Evolutionary conservation across 805 yeast genomes (phyloP).

Genomic region (Candida lessepsii): DNA sequence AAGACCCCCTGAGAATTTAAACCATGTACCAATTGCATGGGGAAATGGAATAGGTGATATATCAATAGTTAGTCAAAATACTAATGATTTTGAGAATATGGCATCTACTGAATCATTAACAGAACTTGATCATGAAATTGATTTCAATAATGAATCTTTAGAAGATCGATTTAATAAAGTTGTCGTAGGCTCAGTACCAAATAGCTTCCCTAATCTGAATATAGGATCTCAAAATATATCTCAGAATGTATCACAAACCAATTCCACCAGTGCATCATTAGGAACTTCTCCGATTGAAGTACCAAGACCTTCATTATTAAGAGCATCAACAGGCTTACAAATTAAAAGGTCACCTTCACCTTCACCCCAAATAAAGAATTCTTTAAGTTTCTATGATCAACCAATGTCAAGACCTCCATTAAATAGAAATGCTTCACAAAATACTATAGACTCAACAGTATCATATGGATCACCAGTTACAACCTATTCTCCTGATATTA

Average conservation of each 20-base stretch:
- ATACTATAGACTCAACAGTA: slow-evolving; percentile 32
- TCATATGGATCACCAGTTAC: slow-evolving; percentile 19
- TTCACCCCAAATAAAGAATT: slow-evolving; percentile 18
- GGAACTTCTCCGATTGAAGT: slow-evolving; percentile 14
- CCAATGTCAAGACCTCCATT: slow-evolving; percentile 27
- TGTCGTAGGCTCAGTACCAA: slow-evolving; percentile 15
- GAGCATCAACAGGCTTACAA: slow-evolving; percentile 15
- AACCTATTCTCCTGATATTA: slow-evolving; percentile 5
- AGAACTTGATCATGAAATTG: slow-evolving; percentile 13
- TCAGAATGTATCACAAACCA: not conserved
- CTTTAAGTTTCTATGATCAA: slow-evolving; percentile 13
- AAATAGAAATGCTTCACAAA: slow-evolving; percentile 32
- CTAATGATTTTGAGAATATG: slow-evolving; percentile 30
- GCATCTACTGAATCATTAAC: slow-evolving; percentile 22
- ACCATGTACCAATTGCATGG: slow-evolving; percentile 59
- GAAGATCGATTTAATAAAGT: slow-evolving; percentile 16
- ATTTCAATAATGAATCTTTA: slow-evolving; percentile 9
- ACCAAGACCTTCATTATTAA: slow-evolving; percentile 13
- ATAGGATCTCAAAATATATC: slow-evolving; percentile 1
- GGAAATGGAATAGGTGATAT: slow-evolving; percentile 48
- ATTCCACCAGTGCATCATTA: slow-evolving; percentile 5
- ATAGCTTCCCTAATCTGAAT: slow-evolving; percentile 3
- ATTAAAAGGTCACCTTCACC: slow-evolving; percentile 10
- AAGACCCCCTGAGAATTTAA: slow-evolving; percentile 49
- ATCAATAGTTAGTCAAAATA: slow-evolving; percentile 51